Evolutionary conservation across 129 eudicot genomes (phyloP), one percentile per base, ranked within the genome.

Genomic region (Flaveria sonorensis): DNA sequence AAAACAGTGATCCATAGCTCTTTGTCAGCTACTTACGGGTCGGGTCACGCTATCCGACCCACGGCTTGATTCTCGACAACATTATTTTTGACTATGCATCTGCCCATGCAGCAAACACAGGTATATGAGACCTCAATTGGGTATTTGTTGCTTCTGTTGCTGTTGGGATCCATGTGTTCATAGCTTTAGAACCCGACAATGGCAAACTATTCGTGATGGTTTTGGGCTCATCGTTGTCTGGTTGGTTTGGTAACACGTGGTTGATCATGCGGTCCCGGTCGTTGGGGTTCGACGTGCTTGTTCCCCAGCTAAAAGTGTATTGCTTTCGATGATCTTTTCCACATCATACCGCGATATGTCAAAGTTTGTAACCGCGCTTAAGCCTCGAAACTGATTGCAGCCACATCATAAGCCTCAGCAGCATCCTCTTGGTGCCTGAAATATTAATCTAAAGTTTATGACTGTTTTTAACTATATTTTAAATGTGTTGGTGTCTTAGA

Each of bases 401-500:
- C 98, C 32, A 92, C 86, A 52, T 92, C 98, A 59, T 90, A 92
- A 10, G 98, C 98, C 83, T 92, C 98, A 1, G 98, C 98, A 13
- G 98, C 98, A 80, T 92, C 98, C 82, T 92, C 98, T 79, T 90
- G 98, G 98, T 92, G 82, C 96, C 98, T 90, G 77, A 40, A 72
- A 68, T 68, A 24, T 47, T 65, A 15, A 14, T 8, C 1, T 15
- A 40, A 18, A 59, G 6, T 67, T 63, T 4, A 26, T 7, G 20
- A 53, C 14, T 8, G 2, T 52, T 62, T 51, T 3, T 14, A 45
- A 39, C 32, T 18, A 19, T 55, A 65, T 8, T 6, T 40, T 15
- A 67, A 67, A 9, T 11, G 62, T 55, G 13, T 55, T 55, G 10
- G 4, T 42, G 20, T 48, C 57, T 19, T 20, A 7, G 7, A 6